Base-by-base conservation (phyloP, 1,284 basidiomycete species). In the Grifola frondosa region DNA sequence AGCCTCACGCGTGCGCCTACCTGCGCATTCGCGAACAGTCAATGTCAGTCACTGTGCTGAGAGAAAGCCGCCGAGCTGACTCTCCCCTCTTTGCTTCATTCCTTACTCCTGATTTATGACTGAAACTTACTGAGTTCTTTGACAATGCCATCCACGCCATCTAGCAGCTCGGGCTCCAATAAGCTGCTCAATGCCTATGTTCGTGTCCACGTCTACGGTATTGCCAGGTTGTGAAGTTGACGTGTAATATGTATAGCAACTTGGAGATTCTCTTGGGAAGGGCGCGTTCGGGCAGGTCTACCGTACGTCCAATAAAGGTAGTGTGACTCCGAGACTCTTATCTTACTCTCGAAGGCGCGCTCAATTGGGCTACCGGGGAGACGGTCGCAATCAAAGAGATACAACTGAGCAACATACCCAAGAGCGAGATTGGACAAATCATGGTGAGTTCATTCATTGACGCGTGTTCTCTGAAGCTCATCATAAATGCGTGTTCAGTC, bases 281-380 rank as follows among this genome's bases (percentile, higher is more conserved):
- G 94, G 94, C 56, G 94, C 94, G 43, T 95, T 93, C 58, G 94
- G 91, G 11, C 90, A 93, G 62, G 94, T 97, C 52, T 97, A 94
- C 66, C 87, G 92, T 85, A 74, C 69, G 80, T 79, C 26, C 26
- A 37, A 36, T 33, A 17, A 40, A 30, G 19, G 19, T 15, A 33
- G 20, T 30, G 10, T 38, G 22, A 34, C 3, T 34, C 20, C 20
- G 24, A 29, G 32, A 36, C 17, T n/a, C 23, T 23, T 42, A 26
- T 48, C 36, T 45, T 25, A 24, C 12, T 28, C 37, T 25, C 43
- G 19, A 53, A 91, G 88, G 91, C 58, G 92, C 92, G 24, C 76
- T 99, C 63, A 98, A 98, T 63, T 97, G 92, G 84, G 88, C 88
- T 26, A 97, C 92, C 19, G 95, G 95, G 35, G 94, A 97, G 71